phyloP scores from a whole-genome alignment of 1,284 basidiomycete species.

The Cerrena zonata region DNA sequence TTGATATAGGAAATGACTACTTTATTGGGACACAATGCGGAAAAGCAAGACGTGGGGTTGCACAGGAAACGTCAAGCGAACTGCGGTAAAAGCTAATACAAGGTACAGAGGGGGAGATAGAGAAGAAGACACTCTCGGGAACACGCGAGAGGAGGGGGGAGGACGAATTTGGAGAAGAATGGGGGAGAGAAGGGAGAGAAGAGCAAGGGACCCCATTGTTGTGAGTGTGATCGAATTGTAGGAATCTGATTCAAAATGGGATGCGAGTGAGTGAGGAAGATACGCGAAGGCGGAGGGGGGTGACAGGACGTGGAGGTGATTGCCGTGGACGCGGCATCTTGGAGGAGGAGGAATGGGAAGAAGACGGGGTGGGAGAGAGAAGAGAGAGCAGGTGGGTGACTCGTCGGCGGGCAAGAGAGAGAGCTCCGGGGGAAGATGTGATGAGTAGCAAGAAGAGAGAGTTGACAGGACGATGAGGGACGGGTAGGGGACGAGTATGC shows the following conservation, averaged over 20 bases:
- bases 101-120: too few species aligned
- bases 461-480: too few species aligned
- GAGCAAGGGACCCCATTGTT: neutral
- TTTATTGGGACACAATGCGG: too few species aligned
- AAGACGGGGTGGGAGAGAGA: neutral
- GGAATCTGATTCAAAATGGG: neutral
- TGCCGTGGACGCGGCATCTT: neutral
- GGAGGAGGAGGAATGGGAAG: neutral
- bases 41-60: too few species aligned
- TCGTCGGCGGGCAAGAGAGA: neutral
- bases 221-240: neutral
- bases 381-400: neutral
- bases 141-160: too few species aligned
- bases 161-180: too few species aligned
- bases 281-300: neutral
- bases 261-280: neutral
- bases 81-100: too few species aligned
- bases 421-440: constrained; percentile 4
- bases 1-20: too few species aligned
- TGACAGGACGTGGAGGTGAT: neutral
- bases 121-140: too few species aligned
- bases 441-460: too few species aligned
- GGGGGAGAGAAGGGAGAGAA: neutral
- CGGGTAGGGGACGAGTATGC: too few species aligned
- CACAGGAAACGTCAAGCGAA: too few species aligned